phyloP scores from a whole-genome alignment of 1,139 yeast species.

The Magnusiomyces ingens region DNA sequence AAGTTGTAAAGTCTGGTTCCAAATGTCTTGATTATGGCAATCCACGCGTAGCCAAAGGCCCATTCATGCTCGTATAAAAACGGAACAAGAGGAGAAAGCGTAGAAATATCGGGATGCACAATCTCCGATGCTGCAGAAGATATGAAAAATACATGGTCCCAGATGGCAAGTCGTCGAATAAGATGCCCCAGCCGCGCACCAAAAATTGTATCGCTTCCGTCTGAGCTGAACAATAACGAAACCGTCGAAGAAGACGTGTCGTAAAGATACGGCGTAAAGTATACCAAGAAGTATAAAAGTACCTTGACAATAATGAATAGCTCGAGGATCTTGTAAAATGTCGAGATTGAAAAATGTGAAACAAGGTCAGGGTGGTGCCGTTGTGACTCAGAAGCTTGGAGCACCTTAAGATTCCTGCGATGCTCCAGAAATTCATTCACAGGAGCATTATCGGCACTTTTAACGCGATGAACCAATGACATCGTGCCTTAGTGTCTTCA shows the following conservation, averaged over 20 bases:
- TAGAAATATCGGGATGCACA: background rate
- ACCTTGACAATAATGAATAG: conserved; percentile 34
- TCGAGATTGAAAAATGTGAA: too few species aligned
- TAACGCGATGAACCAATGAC: too few species aligned
- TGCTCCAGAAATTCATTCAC: too few species aligned
- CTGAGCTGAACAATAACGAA: conserved; percentile 24
- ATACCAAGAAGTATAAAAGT: conserved; percentile 37
- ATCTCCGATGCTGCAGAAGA: conserved; percentile 45
- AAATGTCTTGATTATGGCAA: conserved; percentile 41
- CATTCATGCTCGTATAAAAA: conserved; percentile 72
- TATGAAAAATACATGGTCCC: conserved; percentile 83
- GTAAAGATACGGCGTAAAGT: conserved; percentile 41
- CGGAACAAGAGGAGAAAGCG: background rate
- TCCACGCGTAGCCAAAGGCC: conserved; percentile 83
- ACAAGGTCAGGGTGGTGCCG: too few species aligned
- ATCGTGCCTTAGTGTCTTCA: too few species aligned
- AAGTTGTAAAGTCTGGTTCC: background rate
- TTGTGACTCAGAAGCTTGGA: too few species aligned
- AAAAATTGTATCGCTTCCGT: conserved; percentile 5
- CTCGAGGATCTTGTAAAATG: conserved; percentile 3
- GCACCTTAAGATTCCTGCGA: too few species aligned
- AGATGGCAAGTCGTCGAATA: conserved; percentile 50
- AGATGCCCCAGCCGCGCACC: conserved; percentile 14
- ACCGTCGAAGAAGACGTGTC: conserved; percentile 40
- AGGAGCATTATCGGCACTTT: too few species aligned